Conservation (phyloP, 495 filamentous ascomycete species). For the Daldinia vernicosa region DNA sequence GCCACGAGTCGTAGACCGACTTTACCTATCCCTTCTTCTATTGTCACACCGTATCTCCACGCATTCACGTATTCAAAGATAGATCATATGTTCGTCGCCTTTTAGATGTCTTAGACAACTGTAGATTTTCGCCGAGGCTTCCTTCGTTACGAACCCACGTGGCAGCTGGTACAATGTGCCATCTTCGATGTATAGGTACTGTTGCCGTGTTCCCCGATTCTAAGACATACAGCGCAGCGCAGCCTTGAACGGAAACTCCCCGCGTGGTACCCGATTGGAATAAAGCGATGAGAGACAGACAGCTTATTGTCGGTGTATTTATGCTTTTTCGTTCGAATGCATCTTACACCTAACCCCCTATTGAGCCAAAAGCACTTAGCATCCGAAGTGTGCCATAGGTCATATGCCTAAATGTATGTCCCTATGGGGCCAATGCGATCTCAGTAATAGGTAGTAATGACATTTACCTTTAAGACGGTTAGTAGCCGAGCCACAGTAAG, state of each 20-base stretch:
- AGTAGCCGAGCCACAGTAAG: background rate
- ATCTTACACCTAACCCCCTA: background rate
- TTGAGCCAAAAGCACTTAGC: background rate
- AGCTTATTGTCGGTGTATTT: background rate
- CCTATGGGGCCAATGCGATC: background rate
- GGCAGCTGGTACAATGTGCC: background rate
- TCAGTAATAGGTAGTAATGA: background rate
- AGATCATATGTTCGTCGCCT: background rate
- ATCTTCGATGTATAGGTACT: background rate
- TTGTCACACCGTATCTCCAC: background rate
- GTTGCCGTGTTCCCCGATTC: constrained; percentile 30
- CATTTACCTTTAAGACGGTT: background rate
- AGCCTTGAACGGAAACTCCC: constrained; percentile 27
- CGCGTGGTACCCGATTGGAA: constrained; percentile 28
- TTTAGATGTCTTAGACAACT: constrained; percentile 5
- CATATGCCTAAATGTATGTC: background rate
- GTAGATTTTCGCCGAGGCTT: constrained; percentile 5
- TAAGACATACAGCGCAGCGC: constrained; percentile 23
- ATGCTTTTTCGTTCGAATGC: background rate
- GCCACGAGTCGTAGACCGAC: background rate
- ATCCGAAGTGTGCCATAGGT: background rate
- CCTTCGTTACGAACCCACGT: constrained; percentile 28
- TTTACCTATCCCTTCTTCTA: background rate
- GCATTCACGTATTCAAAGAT: background rate
- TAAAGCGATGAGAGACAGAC: constrained; percentile 15